Evolutionary conservation across 1,139 yeast genomes (phyloP), one percentile per base, ranked within the genome.

Genomic region (Yamadazyma sp.): DNA sequence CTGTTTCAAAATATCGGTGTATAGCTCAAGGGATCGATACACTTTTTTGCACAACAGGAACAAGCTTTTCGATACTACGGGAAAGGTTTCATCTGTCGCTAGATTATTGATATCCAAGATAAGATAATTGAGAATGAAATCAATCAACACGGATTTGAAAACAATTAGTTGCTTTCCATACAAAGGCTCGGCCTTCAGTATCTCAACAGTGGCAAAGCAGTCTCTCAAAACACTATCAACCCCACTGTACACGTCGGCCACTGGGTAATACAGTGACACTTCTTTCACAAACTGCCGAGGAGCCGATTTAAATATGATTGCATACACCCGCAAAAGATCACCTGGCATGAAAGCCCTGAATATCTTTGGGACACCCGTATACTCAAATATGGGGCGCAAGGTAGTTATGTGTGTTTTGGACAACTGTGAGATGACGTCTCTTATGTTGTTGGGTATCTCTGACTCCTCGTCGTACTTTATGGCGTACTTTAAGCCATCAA

Each of bases 101-200:
- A 34, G 25, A 12, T 20, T 20, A 2, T 23, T 31, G 13, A 33
- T 28, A 27, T 38, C 39, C 15, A 47, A 44, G 16, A 43, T 41
- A 42, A 69, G 52, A 20, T 66, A 57, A 9, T 54, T 55, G 22
- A 70, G 52, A 6, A 69, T 46, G 56, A 53, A 57, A 11, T 50
- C 42, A 20, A 65, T 51, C 3, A 71, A 59, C 2, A 45, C 53
- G 4, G 62, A 50, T 40, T 67, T 68, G 42, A 48, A 58, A 29
- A 62, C 55, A 10, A 66, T 65, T 11, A 68, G 51, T 43, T 67
- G 76, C 56, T 62, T 64, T 2, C 67, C 59, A 37, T 67, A 50
- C 13, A 54, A 59, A 31, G 57, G 59, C 32, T 64, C 64, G 25
- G 50, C 57, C 26, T 60, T 66, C 29, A 59, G 49, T 18, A 66